A percentile compares a stretch with the other conserved stretches of the same genome.
Conservation (phyloP, 768 basidiomycete species). For the Trametes coccinea region DNA sequence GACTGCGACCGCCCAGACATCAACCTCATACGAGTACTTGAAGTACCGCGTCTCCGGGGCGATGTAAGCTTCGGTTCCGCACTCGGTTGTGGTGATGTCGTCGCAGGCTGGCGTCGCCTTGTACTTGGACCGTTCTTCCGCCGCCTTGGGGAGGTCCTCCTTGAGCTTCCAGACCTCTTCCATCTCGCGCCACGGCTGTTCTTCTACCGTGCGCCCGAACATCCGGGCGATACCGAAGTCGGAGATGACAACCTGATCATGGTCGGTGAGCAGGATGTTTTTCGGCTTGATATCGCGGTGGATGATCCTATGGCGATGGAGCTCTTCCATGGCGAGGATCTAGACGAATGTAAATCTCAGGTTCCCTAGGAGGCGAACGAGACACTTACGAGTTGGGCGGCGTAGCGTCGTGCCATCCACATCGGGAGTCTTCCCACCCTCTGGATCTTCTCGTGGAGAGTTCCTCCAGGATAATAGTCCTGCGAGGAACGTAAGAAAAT, state of each 20-base stretch:
- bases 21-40: slow-evolving; percentile 44
- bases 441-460: slow-evolving; percentile 7
- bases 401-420: slow-evolving; percentile 8
- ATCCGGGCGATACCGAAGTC: slow-evolving; percentile 27
- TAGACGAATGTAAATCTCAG: not conserved
- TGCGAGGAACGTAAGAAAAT: not conserved
- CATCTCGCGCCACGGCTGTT: slow-evolving; percentile 11
- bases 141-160: not conserved
- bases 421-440: slow-evolving; percentile 9
- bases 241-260: slow-evolving; percentile 23
- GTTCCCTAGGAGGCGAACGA: not conserved
- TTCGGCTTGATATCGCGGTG: slow-evolving; percentile 35
- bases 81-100: not conserved
- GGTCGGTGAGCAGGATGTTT: slow-evolving; percentile 25
- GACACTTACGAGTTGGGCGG: slow-evolving; percentile 44
- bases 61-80: slow-evolving; percentile 47
- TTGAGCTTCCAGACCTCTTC: slow-evolving; percentile 7
- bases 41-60: slow-evolving; percentile 45
- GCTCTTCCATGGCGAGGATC: slow-evolving; percentile 17
- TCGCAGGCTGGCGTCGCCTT: not conserved
- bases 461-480: slow-evolving; percentile 14
- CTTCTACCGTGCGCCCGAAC: slow-evolving; percentile 24
- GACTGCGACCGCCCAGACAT: slow-evolving; percentile 47
- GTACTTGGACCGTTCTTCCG: not conserved
- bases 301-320: slow-evolving; percentile 15